Percentiles rank a stretch among this genome's conserved stretches.
Conservation (phyloP, 352 stramenopile species). For the Globisporangium cederbergense region DNA sequence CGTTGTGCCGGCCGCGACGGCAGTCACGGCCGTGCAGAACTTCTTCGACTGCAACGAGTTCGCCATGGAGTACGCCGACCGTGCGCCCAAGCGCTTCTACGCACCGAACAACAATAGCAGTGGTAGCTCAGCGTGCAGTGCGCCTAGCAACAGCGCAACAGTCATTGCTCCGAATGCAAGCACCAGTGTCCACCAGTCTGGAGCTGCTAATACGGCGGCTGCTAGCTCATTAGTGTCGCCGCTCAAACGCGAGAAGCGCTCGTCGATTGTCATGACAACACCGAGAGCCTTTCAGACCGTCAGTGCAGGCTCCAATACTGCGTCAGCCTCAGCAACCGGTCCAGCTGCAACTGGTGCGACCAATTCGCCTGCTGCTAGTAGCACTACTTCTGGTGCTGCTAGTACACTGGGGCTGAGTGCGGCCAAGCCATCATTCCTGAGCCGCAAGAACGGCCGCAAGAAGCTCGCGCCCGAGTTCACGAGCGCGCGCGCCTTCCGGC, state of each 20-base stretch:
- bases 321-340: slow-evolving; percentile 2
- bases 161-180: background rate
- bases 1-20: slow-evolving; percentile 17
- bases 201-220: background rate
- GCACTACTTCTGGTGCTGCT: background rate
- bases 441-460: slow-evolving; percentile 49
- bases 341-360: background rate
- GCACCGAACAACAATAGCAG: background rate
- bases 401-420: background rate
- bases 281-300: background rate
- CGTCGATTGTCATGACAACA: background rate
- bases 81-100: slow-evolving; percentile 26
- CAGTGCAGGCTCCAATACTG: slow-evolving; percentile 1
- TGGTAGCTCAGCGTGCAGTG: background rate
- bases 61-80: slow-evolving; percentile 57
- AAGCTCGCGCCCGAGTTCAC: slow-evolving; percentile 26
- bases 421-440: slow-evolving; percentile 21
- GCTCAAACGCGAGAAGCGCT: slow-evolving; percentile 2
- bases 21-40: background rate
- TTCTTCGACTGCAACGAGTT: slow-evolving; percentile 53
- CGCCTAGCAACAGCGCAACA: background rate
- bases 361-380: too few species aligned
- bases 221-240: background rate
- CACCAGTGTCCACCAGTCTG: background rate
- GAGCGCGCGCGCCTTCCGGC: slow-evolving; percentile 39